phyloP scores from a whole-genome alignment of 441 rosid genomes.

The Brassica balearica region DNA sequence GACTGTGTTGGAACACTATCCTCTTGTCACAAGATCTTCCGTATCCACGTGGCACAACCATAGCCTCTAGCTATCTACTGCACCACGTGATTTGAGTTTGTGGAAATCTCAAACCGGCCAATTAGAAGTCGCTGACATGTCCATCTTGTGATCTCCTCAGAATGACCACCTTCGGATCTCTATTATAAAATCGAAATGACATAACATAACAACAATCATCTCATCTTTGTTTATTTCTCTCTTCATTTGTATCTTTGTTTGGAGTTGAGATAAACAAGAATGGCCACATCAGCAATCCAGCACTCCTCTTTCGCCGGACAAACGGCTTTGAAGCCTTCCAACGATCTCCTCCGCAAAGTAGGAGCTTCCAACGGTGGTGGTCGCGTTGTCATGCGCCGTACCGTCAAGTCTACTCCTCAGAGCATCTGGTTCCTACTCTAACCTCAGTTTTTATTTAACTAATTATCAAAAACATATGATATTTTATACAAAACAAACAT shows the following conservation, averaged over 20 bases:
- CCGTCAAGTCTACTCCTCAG: constrained; percentile 77
- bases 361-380: constrained; percentile 51
- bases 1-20: constrained; percentile 21
- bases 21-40: constrained; percentile 20
- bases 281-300: constrained; percentile 45
- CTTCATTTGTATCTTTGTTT: neutral
- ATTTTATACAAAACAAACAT: neutral
- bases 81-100: constrained; percentile 9
- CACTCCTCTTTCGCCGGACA: constrained; percentile 42
- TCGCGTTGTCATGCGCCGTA: constrained; percentile 79
- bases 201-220: constrained; percentile 16
- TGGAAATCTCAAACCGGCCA: constrained; percentile 33
- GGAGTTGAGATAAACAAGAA: constrained; percentile 1
- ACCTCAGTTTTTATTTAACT: neutral
- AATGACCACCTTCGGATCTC: constrained; percentile 13
- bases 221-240: constrained; percentile 2
- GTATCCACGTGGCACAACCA: constrained; percentile 9
- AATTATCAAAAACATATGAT: neutral
- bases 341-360: constrained; percentile 36
- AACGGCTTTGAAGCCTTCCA: constrained; percentile 35
- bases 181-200: constrained; percentile 15
- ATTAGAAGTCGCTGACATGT: constrained; percentile 12
- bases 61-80: constrained; percentile 3
- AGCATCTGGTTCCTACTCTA: constrained; percentile 73
- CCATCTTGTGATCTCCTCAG: neutral